Conservation (phyloP, 2,329 filamentous ascomycete species). For the Blastomyces parvus region DNA sequence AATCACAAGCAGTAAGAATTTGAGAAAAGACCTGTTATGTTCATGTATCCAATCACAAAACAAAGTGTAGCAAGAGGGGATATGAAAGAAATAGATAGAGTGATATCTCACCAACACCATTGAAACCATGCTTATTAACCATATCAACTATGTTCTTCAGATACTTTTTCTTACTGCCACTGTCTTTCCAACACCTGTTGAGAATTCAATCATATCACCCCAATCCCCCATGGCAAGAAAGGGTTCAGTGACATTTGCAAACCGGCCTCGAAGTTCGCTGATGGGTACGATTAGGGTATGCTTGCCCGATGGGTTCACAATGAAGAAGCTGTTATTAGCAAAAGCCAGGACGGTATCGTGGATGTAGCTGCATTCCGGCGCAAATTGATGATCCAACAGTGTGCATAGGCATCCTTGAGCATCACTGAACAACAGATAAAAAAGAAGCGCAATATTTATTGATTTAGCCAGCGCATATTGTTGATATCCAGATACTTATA, state of each 20-base stretch:
- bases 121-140: slow-evolving; percentile 53
- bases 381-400: too few relatives aligned
- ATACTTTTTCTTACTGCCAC: slow-evolving; percentile 47
- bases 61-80: neutral
- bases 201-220: slow-evolving; percentile 55
- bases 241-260: slow-evolving; percentile 49
- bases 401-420: neutral
- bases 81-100: neutral
- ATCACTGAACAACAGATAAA: neutral
- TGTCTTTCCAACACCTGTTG: slow-evolving; percentile 44
- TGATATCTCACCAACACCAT: slow-evolving; percentile 47
- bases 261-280: slow-evolving; percentile 43
- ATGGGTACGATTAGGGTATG: slow-evolving; percentile 49
- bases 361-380: slow-evolving; percentile 37
- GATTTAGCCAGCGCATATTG: neutral
- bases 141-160: slow-evolving; percentile 56
- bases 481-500: neutral
- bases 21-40: neutral
- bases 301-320: slow-evolving; percentile 32
- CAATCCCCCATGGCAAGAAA: slow-evolving; percentile 61
- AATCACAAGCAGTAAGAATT: neutral
- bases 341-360: slow-evolving; percentile 50
- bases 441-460: neutral
- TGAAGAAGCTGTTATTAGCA: slow-evolving; percentile 44
- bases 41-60: neutral